phyloP scores from a whole-genome alignment of 768 basidiomycete species.

The Terana coerulea region DNA sequence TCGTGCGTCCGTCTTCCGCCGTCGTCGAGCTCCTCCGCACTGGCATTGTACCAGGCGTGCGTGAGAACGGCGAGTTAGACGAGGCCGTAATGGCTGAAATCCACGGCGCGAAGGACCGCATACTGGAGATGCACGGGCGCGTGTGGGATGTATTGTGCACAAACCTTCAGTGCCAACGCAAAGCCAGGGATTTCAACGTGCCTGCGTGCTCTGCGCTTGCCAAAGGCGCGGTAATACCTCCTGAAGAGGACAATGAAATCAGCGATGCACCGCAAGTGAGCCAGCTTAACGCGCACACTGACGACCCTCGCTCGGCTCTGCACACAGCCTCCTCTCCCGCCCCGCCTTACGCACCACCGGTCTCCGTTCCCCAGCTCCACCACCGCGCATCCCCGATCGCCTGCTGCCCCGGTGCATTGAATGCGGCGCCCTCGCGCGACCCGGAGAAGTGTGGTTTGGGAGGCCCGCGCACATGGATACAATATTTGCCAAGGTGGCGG shows the following conservation, averaged over 20 bases:
- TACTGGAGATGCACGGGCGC: conserved; percentile 60
- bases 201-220: neutral
- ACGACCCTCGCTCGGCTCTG: neutral
- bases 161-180: conserved; percentile 32
- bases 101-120: neutral
- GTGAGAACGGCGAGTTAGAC: too few relatives aligned
- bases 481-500: conserved; percentile 24
- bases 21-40: too few relatives aligned
- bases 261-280: neutral
- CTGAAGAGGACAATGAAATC: neutral
- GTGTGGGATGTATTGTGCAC: conserved; percentile 54
- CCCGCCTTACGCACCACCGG: conserved; percentile 43
- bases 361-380: conserved; percentile 24
- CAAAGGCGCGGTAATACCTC: neutral
- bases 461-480: conserved; percentile 28
- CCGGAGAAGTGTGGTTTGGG: conserved; percentile 41
- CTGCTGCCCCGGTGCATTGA: conserved; percentile 29
- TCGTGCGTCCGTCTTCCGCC: too few relatives aligned
- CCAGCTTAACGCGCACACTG: neutral
- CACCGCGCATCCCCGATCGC: conserved; percentile 17
- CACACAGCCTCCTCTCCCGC: conserved; percentile 23
- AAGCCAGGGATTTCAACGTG: conserved; percentile 26
- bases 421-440: conserved; percentile 32
- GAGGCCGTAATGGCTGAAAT: too few relatives aligned
- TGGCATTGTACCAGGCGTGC: too few relatives aligned